Conservation (phyloP, 2,329 filamentous ascomycete genomes). For the Endocalyx cinctus region DNA sequence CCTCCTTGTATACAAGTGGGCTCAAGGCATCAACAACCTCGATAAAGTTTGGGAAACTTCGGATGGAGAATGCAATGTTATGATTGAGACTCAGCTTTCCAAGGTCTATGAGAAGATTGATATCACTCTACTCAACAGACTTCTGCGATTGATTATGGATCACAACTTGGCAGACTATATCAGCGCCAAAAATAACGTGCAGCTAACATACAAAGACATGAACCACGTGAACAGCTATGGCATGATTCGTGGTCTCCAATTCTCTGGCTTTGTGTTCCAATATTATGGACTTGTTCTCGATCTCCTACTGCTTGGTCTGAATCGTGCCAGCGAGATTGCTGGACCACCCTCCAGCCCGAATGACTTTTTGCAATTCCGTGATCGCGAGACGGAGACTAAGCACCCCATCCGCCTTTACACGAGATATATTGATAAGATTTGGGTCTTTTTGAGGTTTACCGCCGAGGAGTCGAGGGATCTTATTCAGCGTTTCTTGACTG, state of each 20-base stretch:
- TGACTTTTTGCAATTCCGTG: conserved; percentile 95
- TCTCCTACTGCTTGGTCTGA: conserved; percentile 82
- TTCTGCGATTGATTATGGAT: conserved; percentile 95
- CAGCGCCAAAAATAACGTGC: conserved; percentile 98
- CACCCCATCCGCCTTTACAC: conserved; percentile 98
- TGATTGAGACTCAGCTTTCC: conserved; percentile 97
- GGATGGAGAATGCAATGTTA: conserved; percentile 94
- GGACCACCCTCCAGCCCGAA: conserved; percentile 91
- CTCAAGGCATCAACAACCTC: conserved; percentile 97
- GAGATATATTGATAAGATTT: conserved; percentile 96
- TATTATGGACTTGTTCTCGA: conserved; percentile 97
- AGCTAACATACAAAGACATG: conserved; percentile 99
- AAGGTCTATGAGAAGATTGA: conserved; percentile 99
- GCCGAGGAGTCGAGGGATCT: conserved; percentile 93
- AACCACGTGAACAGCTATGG: conserved; percentile 99
- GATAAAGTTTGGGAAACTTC: conserved; percentile 91
- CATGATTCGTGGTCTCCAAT: conserved; percentile 95
- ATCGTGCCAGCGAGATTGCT: conserved; percentile 96
- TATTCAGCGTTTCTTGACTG: conserved; percentile 95
- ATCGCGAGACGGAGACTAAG: conserved; percentile 83
- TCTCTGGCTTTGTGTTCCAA: conserved; percentile 98
- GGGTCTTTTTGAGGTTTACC: conserved; percentile 92
- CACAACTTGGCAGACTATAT: conserved; percentile 99
- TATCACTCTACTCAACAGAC: conserved; percentile 86
- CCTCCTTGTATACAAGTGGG: conserved; percentile 95